Percentiles rank a stretch among this genome's conserved stretches.
phyloP scores from a whole-genome alignment of 139 green algal genomes.

The Desmodesmus armatus region DNA sequence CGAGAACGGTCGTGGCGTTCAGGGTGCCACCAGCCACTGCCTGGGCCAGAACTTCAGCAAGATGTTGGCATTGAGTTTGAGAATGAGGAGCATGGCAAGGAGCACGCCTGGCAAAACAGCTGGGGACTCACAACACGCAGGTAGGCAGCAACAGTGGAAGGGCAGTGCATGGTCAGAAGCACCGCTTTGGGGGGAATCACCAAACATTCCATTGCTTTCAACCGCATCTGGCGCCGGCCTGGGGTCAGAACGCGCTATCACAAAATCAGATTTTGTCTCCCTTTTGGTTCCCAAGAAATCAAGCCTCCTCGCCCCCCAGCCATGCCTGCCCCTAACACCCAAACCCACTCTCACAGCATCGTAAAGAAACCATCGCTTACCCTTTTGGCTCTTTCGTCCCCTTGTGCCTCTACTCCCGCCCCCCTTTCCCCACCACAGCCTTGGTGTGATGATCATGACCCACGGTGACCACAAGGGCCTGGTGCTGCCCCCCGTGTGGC shows the following conservation, averaged over 20 bases:
- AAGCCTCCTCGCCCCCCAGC: no score
- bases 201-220: no score
- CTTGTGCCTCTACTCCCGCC: not conserved
- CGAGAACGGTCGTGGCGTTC: slow-evolving; percentile 93
- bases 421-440: slow-evolving; percentile 66
- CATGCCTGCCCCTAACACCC: no score
- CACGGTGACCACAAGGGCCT: slow-evolving; percentile 98
- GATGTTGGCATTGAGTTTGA: slow-evolving; percentile 92
- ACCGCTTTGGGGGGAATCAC: no score
- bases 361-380: no score
- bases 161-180: no score
- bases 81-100: slow-evolving; percentile 77
- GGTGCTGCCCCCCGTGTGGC: slow-evolving; percentile 94
- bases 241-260: no score
- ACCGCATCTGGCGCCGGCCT: no score
- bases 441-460: slow-evolving; percentile 99
- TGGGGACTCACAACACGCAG: slow-evolving; percentile 96
- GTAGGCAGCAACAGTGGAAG: not conserved
- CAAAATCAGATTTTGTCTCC: no score
- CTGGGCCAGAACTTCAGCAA: slow-evolving; percentile 99
- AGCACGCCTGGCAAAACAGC: slow-evolving; percentile 95
- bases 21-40: slow-evolving; percentile 96
- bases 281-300: no score
- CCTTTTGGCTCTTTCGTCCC: not conserved
- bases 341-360: no score